phyloP scores from a whole-genome alignment of 352 stramenopile species.

The Globisporangium ultimum region DNA sequence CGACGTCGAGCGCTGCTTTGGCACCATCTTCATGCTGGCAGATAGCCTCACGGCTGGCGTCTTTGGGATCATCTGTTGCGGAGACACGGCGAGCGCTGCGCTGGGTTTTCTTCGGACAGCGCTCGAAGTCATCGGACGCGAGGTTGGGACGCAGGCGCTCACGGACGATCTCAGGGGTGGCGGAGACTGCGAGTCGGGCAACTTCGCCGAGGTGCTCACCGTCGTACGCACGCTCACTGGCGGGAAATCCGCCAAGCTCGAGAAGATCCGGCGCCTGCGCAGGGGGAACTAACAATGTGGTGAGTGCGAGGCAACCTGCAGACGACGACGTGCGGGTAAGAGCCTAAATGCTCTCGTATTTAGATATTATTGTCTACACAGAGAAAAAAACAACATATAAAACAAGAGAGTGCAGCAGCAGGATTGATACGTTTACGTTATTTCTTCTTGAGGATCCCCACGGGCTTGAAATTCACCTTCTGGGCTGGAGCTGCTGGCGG shows the following conservation, averaged over 20 bases:
- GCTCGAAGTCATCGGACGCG: slow-evolving; percentile 69
- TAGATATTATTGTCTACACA: slow-evolving; percentile 22
- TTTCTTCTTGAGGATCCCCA: slow-evolving; percentile 57
- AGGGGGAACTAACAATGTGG: slow-evolving; percentile 6
- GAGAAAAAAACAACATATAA: neutral
- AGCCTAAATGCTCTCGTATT: slow-evolving; percentile 9
- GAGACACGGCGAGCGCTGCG: slow-evolving; percentile 43
- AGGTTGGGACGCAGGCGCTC: slow-evolving; percentile 46
- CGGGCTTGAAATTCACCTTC: slow-evolving; percentile 35
- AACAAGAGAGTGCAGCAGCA: neutral
- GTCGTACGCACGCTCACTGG: slow-evolving; percentile 41
- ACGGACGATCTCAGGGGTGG: slow-evolving; percentile 11
- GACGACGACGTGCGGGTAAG: neutral
- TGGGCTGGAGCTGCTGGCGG: slow-evolving; percentile 19
- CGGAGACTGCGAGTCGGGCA: slow-evolving; percentile 23
- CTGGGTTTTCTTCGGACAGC: slow-evolving; percentile 60
- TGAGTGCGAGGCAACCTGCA: slow-evolving; percentile 4
- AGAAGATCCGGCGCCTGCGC: slow-evolving; percentile 31
- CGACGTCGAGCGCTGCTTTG: slow-evolving; percentile 65
- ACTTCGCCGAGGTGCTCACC: slow-evolving; percentile 60
- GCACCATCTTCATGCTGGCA: slow-evolving; percentile 64
- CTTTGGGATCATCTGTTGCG: slow-evolving; percentile 65
- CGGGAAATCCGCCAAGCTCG: slow-evolving; percentile 38
- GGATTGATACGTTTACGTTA: slow-evolving; percentile 1
- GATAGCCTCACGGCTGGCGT: slow-evolving; percentile 82